Evolutionary conservation across 805 yeast species (phyloP).

Genomic region (Blastobotrys peoriensis): DNA sequence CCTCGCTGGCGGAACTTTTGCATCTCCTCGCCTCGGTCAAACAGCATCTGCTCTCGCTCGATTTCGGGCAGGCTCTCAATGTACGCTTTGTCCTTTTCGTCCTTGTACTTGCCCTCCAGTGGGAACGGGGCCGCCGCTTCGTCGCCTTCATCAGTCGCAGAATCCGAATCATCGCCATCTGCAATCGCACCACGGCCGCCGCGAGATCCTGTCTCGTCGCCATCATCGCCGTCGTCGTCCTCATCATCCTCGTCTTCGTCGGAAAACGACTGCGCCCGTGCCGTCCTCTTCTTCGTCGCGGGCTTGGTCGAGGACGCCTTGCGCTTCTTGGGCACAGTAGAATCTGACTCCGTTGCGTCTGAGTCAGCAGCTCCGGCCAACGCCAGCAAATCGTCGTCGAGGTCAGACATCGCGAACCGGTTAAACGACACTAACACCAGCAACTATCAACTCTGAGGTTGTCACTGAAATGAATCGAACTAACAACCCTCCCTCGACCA

Average conservation of each 20-base stretch:
- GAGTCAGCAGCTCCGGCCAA: slow-evolving; percentile 73
- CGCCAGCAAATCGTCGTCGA: slow-evolving; percentile 94
- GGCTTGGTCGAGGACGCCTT: slow-evolving; percentile 8
- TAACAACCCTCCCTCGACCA: too few species aligned
- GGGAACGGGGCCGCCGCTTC: slow-evolving; percentile 71
- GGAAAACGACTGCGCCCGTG: slow-evolving; percentile 5
- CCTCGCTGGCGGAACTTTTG: slow-evolving; percentile 81
- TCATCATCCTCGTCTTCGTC: slow-evolving; percentile 32
- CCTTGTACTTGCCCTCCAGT: slow-evolving; percentile 81
- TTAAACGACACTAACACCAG: neutral
- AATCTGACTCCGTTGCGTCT: slow-evolving; percentile 26
- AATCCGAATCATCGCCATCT: slow-evolving; percentile 35
- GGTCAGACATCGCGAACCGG: slow-evolving; percentile 73
- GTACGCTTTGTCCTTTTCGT: slow-evolving; percentile 65
- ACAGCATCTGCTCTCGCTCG: slow-evolving; percentile 83
- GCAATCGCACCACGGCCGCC: too few species aligned
- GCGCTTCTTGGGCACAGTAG: slow-evolving; percentile 6
- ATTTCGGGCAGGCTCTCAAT: slow-evolving; percentile 69
- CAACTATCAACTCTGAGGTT: too few species aligned
- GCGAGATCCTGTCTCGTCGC: too few species aligned
- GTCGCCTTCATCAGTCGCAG: slow-evolving; percentile 32
- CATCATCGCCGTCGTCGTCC: slow-evolving; percentile 30
- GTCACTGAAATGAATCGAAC: too few species aligned
- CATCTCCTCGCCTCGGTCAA: slow-evolving; percentile 88
- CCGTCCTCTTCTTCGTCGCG: slow-evolving; percentile 8